These are phyloP conservation scores for Serendipita vermifera DNA, from an alignment of 768 basidiomycete genomes.

Conservation along the genomic window DNA sequence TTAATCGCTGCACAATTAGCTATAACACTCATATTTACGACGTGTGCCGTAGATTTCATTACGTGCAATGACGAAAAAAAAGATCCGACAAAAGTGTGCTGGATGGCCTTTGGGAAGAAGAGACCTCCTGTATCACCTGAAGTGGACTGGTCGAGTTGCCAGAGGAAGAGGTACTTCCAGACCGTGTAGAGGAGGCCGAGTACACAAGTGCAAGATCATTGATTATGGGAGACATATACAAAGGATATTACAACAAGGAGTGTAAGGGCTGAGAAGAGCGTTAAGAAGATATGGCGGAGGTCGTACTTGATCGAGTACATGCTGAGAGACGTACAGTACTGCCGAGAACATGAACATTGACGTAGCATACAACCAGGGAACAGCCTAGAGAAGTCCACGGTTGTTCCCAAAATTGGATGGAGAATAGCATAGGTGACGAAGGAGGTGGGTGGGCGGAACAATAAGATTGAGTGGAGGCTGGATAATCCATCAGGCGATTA, in stretches of 20 bases:
- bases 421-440: constrained; percentile 52
- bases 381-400: constrained; percentile 68
- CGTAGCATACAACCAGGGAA: constrained; percentile 71
- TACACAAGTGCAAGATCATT: constrained; percentile 74
- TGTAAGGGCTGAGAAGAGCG: constrained; percentile 58
- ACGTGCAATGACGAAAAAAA: too few species aligned
- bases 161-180: constrained; percentile 62
- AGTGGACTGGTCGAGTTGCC: constrained; percentile 56
- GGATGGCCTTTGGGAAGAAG: constrained; percentile 91
- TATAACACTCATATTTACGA: too few species aligned
- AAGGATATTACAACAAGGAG: constrained; percentile 71
- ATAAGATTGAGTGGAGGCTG: constrained; percentile 55
- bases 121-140: constrained; percentile 75
- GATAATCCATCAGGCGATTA: too few species aligned
- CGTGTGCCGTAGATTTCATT: too few species aligned
- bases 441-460: constrained; percentile 63
- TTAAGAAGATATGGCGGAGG: constrained; percentile 46
- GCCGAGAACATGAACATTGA: constrained; percentile 76
- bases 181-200: constrained; percentile 70
- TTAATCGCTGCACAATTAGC: too few species aligned
- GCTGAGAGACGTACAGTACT: constrained; percentile 83
- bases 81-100: too few species aligned
- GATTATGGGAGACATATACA: constrained; percentile 85
- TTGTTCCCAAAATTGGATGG: constrained; percentile 68
- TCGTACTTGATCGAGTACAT: constrained; percentile 75